phyloP scores from a whole-genome alignment of 2,329 filamentous ascomycete species.

The Stagonosporopsis vannaccii region DNA sequence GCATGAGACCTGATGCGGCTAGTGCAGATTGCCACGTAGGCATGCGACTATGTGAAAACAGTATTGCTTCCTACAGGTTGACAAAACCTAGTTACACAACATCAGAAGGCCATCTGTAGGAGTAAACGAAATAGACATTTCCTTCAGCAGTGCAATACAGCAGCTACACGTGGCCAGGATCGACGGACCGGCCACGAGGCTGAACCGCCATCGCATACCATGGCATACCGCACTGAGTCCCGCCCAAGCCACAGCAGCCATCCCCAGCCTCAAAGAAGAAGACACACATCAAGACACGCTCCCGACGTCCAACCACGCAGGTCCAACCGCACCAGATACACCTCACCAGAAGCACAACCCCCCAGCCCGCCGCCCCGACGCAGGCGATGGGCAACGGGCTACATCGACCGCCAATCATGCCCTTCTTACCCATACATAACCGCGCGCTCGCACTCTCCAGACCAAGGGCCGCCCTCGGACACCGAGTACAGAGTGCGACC shows the following conservation, averaged over 20 bases:
- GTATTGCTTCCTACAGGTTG: neutral
- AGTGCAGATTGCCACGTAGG: slow-evolving; percentile 11
- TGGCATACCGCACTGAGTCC: neutral
- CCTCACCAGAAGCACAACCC: neutral
- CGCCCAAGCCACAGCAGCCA: neutral
- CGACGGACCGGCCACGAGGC: neutral
- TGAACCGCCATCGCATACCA: neutral
- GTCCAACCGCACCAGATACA: neutral
- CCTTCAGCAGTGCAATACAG: neutral
- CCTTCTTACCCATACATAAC: slow-evolving; percentile 4
- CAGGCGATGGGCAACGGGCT: slow-evolving; percentile 7
- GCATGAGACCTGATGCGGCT: slow-evolving; percentile 6
- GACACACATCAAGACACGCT: neutral
- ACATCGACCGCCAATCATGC: slow-evolving; percentile 2
- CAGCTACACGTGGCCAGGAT: neutral
- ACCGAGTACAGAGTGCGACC: neutral
- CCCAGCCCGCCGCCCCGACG: neutral
- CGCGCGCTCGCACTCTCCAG: neutral
- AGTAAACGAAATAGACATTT: neutral
- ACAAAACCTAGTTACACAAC: neutral
- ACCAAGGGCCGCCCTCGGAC: neutral
- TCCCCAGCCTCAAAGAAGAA: no score
- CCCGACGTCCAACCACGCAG: neutral
- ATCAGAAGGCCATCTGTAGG: neutral
- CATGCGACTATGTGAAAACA: neutral